Base-by-base conservation (phyloP, 306 rosid genomes). In the Pyrus pyrifolia region DNA sequence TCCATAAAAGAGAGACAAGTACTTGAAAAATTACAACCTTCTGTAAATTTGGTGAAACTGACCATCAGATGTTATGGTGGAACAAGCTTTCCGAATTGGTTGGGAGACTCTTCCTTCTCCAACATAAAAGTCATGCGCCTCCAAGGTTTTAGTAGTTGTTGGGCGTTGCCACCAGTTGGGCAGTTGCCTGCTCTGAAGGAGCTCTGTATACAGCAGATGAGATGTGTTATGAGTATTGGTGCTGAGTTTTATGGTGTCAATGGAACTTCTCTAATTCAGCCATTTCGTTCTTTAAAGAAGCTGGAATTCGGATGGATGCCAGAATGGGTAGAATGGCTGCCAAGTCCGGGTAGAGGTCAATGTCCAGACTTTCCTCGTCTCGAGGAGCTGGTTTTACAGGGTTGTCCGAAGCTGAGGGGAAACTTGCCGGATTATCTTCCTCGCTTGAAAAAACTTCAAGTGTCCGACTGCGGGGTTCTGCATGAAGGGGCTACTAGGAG, bases 181-280 rank as follows among this genome's bases (percentile, higher is more conserved):
- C 22, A 4, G 67, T 60, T 83, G 66, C 78, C 75, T 3, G n/a
- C 63, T 11, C 78, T 83, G 9, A 71, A 67, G 25, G 7, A 29
- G 52, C 66, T 79, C 8, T 6, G 23, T 44, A 46, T 75, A 2
- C 0, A 3, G 3, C 3, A 15, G 6, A 33, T 72, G 62, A 0
- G 23, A 7, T 8, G 14, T 62, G 68, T 72, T 14, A 15, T 0
- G 25, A 58, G 8, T 0, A 72, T 72, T 12, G 40, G 67, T 72
- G 22, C 6, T 72, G 76, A 72, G 45, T 72, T 72, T 6, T 72
- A 72, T 3, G 45, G 25, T 2, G 13, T 52, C 0, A 60, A 10
- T 42, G 69, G 69, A 22, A 46, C 27, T 38, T 38, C 0, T n/a
- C 15, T 58, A 44, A 33, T 8, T 25, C 64, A 58, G 13, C 55